Evolutionary conservation across 2,329 filamentous ascomycete species (phyloP).

Genomic region (Penicillium frequentans): DNA sequence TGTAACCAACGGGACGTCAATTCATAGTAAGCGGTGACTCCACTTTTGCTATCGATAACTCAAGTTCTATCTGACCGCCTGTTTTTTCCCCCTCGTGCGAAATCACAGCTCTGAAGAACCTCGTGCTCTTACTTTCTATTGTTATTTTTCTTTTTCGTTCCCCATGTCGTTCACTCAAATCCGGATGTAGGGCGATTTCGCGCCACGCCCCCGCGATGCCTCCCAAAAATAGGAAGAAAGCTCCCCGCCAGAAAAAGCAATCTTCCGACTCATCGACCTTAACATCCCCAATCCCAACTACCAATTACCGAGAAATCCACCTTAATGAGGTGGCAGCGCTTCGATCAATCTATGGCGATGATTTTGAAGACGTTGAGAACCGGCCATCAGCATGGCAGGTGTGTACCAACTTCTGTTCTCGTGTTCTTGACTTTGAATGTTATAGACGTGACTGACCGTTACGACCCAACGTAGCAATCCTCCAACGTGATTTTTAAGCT

Average conservation of each 20-base stretch:
- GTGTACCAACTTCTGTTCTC: conserved; percentile 27
- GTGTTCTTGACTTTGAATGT: background rate
- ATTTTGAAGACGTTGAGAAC: conserved; percentile 73
- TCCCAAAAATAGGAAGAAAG: conserved; percentile 46
- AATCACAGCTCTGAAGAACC: conserved; percentile 4
- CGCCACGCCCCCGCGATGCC: conserved; percentile 43
- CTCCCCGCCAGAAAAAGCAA: conserved; percentile 37
- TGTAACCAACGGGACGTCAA: conserved; percentile 5
- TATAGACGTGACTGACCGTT: conserved; percentile 7
- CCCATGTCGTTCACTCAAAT: conserved; percentile 17
- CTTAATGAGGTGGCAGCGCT: conserved; percentile 83
- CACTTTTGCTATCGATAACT: conserved; percentile 18
- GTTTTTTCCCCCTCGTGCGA: conserved; percentile 10
- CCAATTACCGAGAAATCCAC: conserved; percentile 80
- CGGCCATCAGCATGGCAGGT: conserved; percentile 81
- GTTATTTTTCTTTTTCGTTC: background rate
- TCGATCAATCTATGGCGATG: conserved; percentile 84
- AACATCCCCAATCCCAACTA: conserved; percentile 39
- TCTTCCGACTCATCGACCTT: conserved; percentile 30
- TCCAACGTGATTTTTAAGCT: conserved; percentile 80
- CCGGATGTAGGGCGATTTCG: conserved; percentile 29
- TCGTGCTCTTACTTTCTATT: conserved; percentile 1
- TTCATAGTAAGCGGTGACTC: background rate
- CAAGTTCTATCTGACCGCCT: conserved; percentile 25
- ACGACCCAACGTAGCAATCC: conserved; percentile 58